Base-by-base conservation (phyloP, 2,329 filamentous ascomycete species). In the Leptographium flavum region DNA sequence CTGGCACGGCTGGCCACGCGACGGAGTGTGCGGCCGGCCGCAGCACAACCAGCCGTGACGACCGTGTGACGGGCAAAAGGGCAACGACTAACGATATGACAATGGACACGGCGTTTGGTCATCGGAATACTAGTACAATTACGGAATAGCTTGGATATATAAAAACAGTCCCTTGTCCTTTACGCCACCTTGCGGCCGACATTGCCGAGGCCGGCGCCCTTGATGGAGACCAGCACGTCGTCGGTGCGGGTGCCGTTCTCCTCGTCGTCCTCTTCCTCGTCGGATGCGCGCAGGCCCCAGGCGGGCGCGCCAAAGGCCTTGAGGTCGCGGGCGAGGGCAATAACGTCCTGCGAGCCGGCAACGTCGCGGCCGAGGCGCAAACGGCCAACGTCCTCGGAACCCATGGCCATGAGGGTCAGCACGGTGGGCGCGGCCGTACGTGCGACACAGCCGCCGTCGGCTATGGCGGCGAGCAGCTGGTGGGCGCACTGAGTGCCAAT, bases 401-500 rank as follows among this genome's bases (percentile, higher is more conserved):
- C 92, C 92, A 98, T 96, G 30, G 88, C 87, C 92, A 98, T 98
- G 50, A 98, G 69, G 17, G 81, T 84, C 44, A 98, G 63, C 52
- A 94, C 73, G 0, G 82, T 90, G 3, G 76, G 70, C 5, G 81
- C 79, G 3, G 86, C 83, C 3, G 82, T 73, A 14, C 70, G 71
- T 44, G 79, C 81, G 3, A 85, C 83, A 59, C 87, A 94, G 1
- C 92, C 92, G 11, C 88, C 90, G 54, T 81, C 75, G 43, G 76
- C 76, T 49, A 96, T 81, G 21, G 79, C 74, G 63, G 96, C 88
- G 13, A 98, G 68, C 42, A 98, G 66, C 62, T 95, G 88, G 59
- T 84, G 87, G 15, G 92, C 92, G 60, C 87, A 94, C 56, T 79
- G 75, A 62, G 80, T 84, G 43, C 92, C 92, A 42, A 96, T 78